phyloP scores from a whole-genome alignment of 805 yeast species.

The Torulaspora microellipsoides region DNA sequence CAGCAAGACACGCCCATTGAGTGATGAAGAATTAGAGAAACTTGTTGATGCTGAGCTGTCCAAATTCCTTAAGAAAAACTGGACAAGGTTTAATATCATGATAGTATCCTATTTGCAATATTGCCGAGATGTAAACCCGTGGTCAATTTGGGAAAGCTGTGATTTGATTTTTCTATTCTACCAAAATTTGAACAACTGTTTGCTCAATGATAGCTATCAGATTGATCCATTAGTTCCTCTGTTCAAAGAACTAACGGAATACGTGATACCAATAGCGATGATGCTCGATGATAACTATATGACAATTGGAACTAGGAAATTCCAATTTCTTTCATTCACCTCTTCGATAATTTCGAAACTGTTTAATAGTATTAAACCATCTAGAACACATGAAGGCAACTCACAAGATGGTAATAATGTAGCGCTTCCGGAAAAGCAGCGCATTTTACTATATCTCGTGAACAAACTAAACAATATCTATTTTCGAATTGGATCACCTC shows the following conservation, averaged over 20 bases:
- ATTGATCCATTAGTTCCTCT: constrained; percentile 26
- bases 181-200: constrained; percentile 42
- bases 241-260: constrained; percentile 33
- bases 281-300: constrained; percentile 22
- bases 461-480: constrained; percentile 52
- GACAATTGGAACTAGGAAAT: constrained; percentile 26
- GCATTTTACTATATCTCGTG: constrained; percentile 50
- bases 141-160: constrained; percentile 45
- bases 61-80: constrained; percentile 16
- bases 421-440: constrained; percentile 41
- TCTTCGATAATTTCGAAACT: constrained; percentile 53
- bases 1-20: neutral
- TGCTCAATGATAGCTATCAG: constrained; percentile 39
- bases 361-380: constrained; percentile 56
- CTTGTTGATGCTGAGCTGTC: constrained; percentile 18
- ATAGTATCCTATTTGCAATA: constrained; percentile 44
- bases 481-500: constrained; percentile 40
- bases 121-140: constrained; percentile 49
- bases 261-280: constrained; percentile 30
- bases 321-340: constrained; percentile 40
- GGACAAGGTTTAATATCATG: constrained; percentile 46
- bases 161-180: constrained; percentile 44
- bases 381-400: constrained; percentile 6
- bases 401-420: neutral
- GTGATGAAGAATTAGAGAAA: constrained; percentile 16